These are phyloP conservation scores for Daldinia eschscholtzii DNA, from an alignment of 2,329 filamentous ascomycete genomes.

Conservation along the genomic window DNA sequence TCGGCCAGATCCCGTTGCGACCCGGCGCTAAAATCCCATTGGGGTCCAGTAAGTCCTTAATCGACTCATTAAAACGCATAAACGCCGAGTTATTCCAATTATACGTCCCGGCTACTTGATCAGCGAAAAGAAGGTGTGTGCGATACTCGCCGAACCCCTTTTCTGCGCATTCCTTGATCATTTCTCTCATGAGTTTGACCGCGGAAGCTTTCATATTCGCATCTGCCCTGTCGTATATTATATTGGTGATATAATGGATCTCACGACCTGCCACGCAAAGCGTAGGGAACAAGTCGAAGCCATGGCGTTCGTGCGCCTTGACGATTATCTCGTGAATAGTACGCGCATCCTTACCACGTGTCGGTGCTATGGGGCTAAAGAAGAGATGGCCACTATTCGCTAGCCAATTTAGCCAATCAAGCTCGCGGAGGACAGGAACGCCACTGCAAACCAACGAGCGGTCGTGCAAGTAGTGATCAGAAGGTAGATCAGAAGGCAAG, in stretches of 20 bases:
- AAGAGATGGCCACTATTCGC: slow-evolving; percentile 65
- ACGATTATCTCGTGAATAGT: slow-evolving; percentile 58
- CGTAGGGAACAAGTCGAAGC: slow-evolving; percentile 65
- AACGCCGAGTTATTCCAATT: slow-evolving; percentile 58
- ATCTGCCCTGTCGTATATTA: slow-evolving; percentile 64
- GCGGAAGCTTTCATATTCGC: slow-evolving; percentile 53
- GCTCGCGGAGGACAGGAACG: slow-evolving; percentile 55
- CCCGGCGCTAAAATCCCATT: slow-evolving; percentile 56
- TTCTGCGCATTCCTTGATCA: slow-evolving; percentile 58
- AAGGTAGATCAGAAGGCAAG: slow-evolving; percentile 56
- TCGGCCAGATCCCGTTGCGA: slow-evolving; percentile 56
- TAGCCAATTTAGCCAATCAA: slow-evolving; percentile 62
- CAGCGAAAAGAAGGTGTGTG: slow-evolving; percentile 61
- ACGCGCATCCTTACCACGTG: slow-evolving; percentile 61
- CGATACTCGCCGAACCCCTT: slow-evolving; percentile 62
- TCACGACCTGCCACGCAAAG: slow-evolving; percentile 65
- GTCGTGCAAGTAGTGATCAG: slow-evolving; percentile 56
- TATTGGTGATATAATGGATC: slow-evolving; percentile 68
- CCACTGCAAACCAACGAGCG: slow-evolving; percentile 54
- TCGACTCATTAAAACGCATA: slow-evolving; percentile 59
- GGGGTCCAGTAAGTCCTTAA: slow-evolving; percentile 61
- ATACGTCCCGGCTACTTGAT: slow-evolving; percentile 62
- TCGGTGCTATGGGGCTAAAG: slow-evolving; percentile 66
- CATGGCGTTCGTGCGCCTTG: slow-evolving; percentile 56
- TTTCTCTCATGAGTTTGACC: slow-evolving; percentile 48